Conservation (phyloP, 2,329 filamentous ascomycete genomes). For the Monilinia polystroma region DNA sequence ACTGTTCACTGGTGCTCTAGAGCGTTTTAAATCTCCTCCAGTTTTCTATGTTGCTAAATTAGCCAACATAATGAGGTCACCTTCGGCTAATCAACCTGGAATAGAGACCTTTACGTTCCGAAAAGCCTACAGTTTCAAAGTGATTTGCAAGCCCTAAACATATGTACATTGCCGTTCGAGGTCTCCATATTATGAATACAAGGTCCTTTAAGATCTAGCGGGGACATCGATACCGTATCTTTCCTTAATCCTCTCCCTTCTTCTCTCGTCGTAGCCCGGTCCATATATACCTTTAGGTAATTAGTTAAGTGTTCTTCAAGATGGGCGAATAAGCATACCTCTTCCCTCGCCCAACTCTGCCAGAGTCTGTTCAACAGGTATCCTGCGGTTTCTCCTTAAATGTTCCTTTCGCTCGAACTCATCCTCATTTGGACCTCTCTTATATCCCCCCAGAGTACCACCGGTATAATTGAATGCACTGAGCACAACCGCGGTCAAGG, state of each 20-base stretch:
- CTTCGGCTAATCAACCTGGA: neutral
- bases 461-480: constrained; percentile 63
- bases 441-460: constrained; percentile 54
- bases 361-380: constrained; percentile 64
- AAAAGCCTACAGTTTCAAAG: neutral
- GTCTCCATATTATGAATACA: constrained; percentile 20
- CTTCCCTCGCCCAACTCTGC: constrained; percentile 67
- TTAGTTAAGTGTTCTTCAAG: constrained; percentile 5
- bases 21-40: neutral
- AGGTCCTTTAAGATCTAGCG: constrained; percentile 34
- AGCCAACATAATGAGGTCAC: neutral
- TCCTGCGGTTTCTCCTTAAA: constrained; percentile 60
- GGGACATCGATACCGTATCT: constrained; percentile 67
- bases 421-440: constrained; percentile 52
- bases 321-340: constrained; percentile 50
- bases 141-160: constrained; percentile 14
- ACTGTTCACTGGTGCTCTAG: neutral
- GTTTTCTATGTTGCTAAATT: neutral
- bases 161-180: constrained; percentile 24
- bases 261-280: constrained; percentile 66
- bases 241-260: constrained; percentile 64
- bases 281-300: constrained; percentile 58
- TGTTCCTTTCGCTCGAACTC: constrained; percentile 64
- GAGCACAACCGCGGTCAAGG: constrained; percentile 54
- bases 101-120: constrained; percentile 2